Evolutionary conservation across 179 eudicot genomes (phyloP).

Genomic region (Beta lomatogona): DNA sequence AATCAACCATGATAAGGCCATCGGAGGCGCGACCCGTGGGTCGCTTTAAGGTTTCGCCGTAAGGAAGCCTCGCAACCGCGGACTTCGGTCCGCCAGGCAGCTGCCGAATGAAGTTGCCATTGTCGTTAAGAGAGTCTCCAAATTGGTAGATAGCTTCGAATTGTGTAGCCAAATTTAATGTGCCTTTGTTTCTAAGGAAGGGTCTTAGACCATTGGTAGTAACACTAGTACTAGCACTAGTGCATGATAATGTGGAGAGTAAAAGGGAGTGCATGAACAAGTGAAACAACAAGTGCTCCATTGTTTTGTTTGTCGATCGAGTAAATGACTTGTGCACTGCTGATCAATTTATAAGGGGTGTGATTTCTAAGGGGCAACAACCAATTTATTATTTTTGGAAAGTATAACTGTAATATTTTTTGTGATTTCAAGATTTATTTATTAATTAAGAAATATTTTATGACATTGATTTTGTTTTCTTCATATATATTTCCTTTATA

Average conservation of each 20-base stretch:
- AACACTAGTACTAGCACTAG: not conserved
- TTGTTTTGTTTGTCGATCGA: not conserved
- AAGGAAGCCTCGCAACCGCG: slow-evolving; percentile 30
- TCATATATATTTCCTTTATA: too few relatives aligned
- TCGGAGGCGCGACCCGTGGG: slow-evolving; percentile 43
- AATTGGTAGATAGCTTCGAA: slow-evolving; percentile 40
- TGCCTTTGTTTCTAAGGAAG: not conserved
- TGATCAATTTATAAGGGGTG: not conserved
- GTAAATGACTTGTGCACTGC: not conserved
- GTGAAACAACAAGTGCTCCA: slow-evolving; percentile 12
- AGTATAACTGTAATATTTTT: too few relatives aligned
- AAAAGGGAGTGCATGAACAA: slow-evolving; percentile 17
- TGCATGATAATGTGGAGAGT: not conserved
- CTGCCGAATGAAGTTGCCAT: slow-evolving; percentile 33
- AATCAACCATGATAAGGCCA: slow-evolving; percentile 39
- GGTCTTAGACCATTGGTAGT: not conserved
- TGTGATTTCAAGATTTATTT: too few relatives aligned
- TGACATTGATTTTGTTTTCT: too few relatives aligned
- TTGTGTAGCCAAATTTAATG: not conserved
- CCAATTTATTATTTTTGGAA: not conserved
- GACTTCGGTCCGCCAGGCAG: slow-evolving; percentile 18
- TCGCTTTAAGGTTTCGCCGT: slow-evolving; percentile 28
- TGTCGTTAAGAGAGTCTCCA: slow-evolving; percentile 41
- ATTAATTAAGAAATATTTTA: too few relatives aligned
- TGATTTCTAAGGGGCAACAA: not conserved